Conservation (phyloP, 345 rosid genomes). For the Citrus reticulata region DNA sequence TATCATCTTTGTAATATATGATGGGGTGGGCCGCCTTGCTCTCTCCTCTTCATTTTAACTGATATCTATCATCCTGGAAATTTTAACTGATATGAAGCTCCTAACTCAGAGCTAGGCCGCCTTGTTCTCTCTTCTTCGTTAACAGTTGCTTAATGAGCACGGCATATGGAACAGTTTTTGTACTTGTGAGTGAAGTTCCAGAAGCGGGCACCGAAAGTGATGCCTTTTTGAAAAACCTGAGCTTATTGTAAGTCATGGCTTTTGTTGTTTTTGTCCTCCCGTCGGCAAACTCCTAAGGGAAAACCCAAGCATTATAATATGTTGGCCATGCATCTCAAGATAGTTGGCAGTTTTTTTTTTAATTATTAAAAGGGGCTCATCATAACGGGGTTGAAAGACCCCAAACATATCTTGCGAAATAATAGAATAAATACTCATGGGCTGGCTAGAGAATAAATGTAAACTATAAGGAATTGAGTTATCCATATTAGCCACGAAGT, state of each 20-base stretch:
- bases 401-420: too few species aligned
- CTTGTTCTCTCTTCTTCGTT: conserved; percentile 43
- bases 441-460: too few species aligned
- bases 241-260: neutral
- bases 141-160: conserved; percentile 27
- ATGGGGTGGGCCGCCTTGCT: neutral
- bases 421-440: too few species aligned
- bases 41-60: conserved; percentile 25
- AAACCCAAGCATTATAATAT: conserved; percentile 28
- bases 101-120: conserved; percentile 41
- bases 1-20: neutral
- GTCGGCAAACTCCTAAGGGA: conserved; percentile 41
- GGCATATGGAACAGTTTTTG: conserved; percentile 7
- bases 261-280: neutral
- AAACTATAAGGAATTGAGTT: too few species aligned
- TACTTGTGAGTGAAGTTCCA: neutral
- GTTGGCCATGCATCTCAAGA: conserved; percentile 7
- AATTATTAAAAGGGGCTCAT: too few species aligned
- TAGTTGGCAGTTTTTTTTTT: neutral
- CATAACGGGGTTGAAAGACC: too few species aligned
- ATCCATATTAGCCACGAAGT: too few species aligned
- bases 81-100: conserved; percentile 33
- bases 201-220: neutral
- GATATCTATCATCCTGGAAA: neutral
- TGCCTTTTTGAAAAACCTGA: neutral